Base-by-base conservation (phyloP, 257 asterid species). In the Gentiana macrophylla region DNA sequence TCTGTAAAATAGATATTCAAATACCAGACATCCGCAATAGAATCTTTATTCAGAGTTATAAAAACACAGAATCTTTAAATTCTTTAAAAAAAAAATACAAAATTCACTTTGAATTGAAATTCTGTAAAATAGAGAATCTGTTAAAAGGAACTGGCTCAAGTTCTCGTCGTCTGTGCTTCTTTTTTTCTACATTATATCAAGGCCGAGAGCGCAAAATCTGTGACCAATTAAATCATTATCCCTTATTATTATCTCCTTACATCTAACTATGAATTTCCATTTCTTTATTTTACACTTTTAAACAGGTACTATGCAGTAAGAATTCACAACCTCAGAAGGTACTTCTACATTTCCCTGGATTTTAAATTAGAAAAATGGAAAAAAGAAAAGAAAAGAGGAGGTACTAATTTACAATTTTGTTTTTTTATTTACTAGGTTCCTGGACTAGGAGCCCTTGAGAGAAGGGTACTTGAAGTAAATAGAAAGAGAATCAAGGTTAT, bases 241-340 rank as follows among this genome's bases (percentile, higher is more conserved):
- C 24, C 24, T 24, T 24, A 24, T 24, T 24, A 24, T 24, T 24
- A 24, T 24, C 24, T 24, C 24, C 24, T 24, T 24, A 24, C 24
- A 24, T 24, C 24, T 24, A 24, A 24, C 24, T 24, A 24, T 24
- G 24, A 24, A 24, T 24, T 24, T 24, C 72, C 13, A 70, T 7
- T 4, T 4, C 8, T 13, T 50, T 32, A 32, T 66, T 50, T 33
- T 24, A 0, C 24, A 24, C 24, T 65, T 70, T 64, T 61, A 34
- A 71, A 52, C 87, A 87, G 98, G 86, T 78, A 43, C 78, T 91
- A 61, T 91, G 89, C 35, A 86, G 87, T 77, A 91, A 91, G 82
- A 94, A 91, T 59, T 82, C 89, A 37, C 77, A 94, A 71, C 72
- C 92, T 55, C 87, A 84, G 67, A 79, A 84, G 94, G 98, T 91